Percentiles rank a stretch among this genome's conserved stretches.
These are phyloP conservation scores for Cyberlindnera mississippiensis DNA, from an alignment of 805 yeast species.

Conservation along the genomic window DNA sequence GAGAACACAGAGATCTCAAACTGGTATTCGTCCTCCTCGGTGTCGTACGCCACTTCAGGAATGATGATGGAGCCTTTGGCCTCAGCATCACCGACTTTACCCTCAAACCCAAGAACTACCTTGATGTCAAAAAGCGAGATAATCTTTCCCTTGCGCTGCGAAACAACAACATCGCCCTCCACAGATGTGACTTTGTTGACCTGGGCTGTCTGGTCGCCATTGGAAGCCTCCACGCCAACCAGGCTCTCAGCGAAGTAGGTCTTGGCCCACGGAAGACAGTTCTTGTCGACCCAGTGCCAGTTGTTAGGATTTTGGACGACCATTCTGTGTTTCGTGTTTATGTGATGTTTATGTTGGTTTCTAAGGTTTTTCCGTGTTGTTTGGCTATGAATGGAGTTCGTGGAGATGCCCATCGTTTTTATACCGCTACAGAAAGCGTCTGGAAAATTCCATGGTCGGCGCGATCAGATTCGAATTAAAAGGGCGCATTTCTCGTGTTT, in stretches of 20 bases:
- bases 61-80: slow-evolving; percentile 71
- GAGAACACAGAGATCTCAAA: slow-evolving; percentile 67
- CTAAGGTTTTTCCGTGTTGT: no score
- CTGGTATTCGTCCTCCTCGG: slow-evolving; percentile 80
- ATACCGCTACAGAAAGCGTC: neutral
- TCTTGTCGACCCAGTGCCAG: slow-evolving; percentile 99
- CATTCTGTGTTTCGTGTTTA: slow-evolving; percentile 43
- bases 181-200: slow-evolving; percentile 40
- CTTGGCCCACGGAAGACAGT: slow-evolving; percentile 89
- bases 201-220: slow-evolving; percentile 30
- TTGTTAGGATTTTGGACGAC: slow-evolving; percentile 96
- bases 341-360: no score
- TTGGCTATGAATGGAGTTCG: neutral
- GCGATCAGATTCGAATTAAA: no score
- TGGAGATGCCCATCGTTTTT: neutral
- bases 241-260: slow-evolving; percentile 65
- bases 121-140: slow-evolving; percentile 85
- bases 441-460: neutral
- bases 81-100: slow-evolving; percentile 38
- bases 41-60: slow-evolving; percentile 94
- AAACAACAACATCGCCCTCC: slow-evolving; percentile 96
- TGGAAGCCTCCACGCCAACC: slow-evolving; percentile 38
- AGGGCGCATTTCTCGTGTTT: no score
- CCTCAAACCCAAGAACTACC: slow-evolving; percentile 55
- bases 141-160: slow-evolving; percentile 95